Conservation (phyloP, 2,329 filamentous ascomycete genomes). For the Bertia moriformis region DNA sequence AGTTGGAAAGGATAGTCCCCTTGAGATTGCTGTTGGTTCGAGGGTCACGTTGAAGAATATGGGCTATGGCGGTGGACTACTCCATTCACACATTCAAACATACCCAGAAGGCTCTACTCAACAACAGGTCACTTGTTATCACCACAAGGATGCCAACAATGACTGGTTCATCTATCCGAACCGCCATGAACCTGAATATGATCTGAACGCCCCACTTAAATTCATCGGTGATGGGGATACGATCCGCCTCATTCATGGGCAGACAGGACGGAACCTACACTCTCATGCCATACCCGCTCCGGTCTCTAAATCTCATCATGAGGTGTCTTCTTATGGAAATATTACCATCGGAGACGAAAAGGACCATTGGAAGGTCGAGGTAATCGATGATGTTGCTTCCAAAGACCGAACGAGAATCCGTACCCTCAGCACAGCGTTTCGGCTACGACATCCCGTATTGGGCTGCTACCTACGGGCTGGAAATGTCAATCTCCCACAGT, state of each 20-base stretch:
- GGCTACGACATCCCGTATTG: conserved; percentile 66
- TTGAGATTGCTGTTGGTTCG: conserved; percentile 82
- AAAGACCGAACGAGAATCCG: conserved; percentile 72
- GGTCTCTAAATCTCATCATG: conserved; percentile 73
- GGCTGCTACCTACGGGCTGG: conserved; percentile 91
- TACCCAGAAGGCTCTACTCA: conserved; percentile 86
- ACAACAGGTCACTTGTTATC: conserved; percentile 97
- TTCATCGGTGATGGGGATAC: conserved; percentile 66
- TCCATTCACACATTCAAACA: conserved; percentile 92
- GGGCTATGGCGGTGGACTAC: conserved; percentile 91
- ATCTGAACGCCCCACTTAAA: conserved; percentile 50
- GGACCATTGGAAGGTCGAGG: conserved; percentile 91
- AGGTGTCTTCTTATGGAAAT: conserved; percentile 94
- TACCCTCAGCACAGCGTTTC: conserved; percentile 85
- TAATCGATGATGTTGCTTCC: conserved; percentile 77
- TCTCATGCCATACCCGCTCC: conserved; percentile 83
- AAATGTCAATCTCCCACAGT: conserved; percentile 91
- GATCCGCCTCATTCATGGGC: conserved; percentile 80
- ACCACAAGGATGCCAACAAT: conserved; percentile 99
- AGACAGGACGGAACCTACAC: conserved; percentile 93
- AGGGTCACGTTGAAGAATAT: conserved; percentile 94
- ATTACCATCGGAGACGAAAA: conserved; percentile 90
- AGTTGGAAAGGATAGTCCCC: conserved; percentile 83
- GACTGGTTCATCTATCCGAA: conserved; percentile 99
- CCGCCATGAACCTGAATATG: conserved; percentile 59